A percentile compares a stretch with the other conserved stretches of the same genome.
These are phyloP conservation scores for Verticillium longisporum DNA, from an alignment of 2,329 filamentous ascomycete species.

Conservation along the genomic window DNA sequence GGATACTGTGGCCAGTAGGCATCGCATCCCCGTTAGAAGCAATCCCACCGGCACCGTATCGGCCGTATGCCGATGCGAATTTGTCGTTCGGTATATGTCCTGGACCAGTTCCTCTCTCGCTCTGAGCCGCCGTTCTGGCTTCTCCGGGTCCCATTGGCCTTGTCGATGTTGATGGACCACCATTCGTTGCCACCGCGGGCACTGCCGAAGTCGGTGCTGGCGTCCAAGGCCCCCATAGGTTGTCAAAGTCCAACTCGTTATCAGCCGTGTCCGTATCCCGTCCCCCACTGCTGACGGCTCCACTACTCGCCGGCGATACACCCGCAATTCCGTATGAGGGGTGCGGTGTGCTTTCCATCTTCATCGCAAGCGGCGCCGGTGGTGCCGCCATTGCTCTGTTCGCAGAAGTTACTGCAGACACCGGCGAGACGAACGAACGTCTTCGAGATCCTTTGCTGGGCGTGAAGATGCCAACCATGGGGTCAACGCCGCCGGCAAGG, in stretches of 20 bases:
- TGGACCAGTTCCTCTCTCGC: neutral
- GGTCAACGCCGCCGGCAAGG: constrained; percentile 15
- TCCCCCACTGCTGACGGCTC: constrained; percentile 7
- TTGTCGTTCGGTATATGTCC: neutral
- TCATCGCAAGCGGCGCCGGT: constrained; percentile 6
- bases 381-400: constrained; percentile 6
- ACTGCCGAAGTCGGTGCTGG: constrained; percentile 1
- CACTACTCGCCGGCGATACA: constrained; percentile 11
- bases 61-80: neutral
- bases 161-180: neutral
- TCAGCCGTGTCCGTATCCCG: constrained; percentile 17
- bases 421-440: constrained; percentile 5
- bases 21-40: neutral
- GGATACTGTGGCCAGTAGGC: neutral
- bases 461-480: constrained; percentile 20
- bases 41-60: neutral
- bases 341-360: constrained; percentile 4
- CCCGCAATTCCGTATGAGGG: neutral
- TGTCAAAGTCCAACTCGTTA: constrained; percentile 28
- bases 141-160: neutral
- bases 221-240: constrained; percentile 19
- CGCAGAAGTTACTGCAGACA: neutral
- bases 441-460: constrained; percentile 7
- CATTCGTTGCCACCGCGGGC: neutral
- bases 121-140: neutral